A percentile compares a stretch with the other conserved stretches of the same genome.
phyloP scores from a whole-genome alignment of 768 basidiomycete species.

The Leccinum disarticulatum region DNA sequence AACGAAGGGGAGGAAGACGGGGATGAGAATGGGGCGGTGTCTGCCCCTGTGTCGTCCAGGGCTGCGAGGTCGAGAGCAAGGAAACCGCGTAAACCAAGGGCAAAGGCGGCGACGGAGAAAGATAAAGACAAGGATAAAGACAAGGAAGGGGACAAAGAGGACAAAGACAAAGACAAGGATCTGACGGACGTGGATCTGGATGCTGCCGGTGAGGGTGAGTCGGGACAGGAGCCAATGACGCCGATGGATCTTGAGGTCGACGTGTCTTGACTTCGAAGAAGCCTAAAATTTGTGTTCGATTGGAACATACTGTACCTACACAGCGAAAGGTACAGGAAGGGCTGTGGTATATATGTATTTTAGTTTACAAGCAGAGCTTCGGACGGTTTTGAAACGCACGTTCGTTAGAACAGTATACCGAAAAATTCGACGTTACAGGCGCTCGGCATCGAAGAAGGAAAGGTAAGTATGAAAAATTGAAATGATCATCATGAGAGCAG shows the following conservation, averaged over 20 bases:
- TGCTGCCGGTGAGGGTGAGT: conserved; percentile 29
- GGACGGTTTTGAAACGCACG: too few species aligned
- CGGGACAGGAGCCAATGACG: conserved; percentile 35
- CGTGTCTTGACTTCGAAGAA: conserved; percentile 38
- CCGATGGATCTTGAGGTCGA: conserved; percentile 40
- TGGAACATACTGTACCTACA: neutral
- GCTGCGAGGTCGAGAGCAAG: conserved; percentile 35
- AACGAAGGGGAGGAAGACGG: conserved; percentile 39
- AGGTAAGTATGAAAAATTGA: too few species aligned
- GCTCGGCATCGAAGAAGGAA: too few species aligned
- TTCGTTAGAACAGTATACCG: too few species aligned
- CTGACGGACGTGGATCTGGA: conserved; percentile 32
- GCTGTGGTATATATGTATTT: too few species aligned
- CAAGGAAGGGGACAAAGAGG: conserved; percentile 20
- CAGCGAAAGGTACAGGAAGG: neutral
- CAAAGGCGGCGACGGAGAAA: conserved; percentile 20
- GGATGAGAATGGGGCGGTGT: conserved; percentile 30
- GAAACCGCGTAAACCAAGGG: conserved; percentile 26
- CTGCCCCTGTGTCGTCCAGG: conserved; percentile 19
- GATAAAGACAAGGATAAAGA: conserved; percentile 27
- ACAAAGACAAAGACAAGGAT: conserved; percentile 18
- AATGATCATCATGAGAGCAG: too few species aligned
- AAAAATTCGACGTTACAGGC: too few species aligned
- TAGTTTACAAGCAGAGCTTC: too few species aligned
- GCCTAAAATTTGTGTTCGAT: conserved; percentile 24